Conservation (phyloP, 139 green algal species). For the Micractinium conductrix region DNA sequence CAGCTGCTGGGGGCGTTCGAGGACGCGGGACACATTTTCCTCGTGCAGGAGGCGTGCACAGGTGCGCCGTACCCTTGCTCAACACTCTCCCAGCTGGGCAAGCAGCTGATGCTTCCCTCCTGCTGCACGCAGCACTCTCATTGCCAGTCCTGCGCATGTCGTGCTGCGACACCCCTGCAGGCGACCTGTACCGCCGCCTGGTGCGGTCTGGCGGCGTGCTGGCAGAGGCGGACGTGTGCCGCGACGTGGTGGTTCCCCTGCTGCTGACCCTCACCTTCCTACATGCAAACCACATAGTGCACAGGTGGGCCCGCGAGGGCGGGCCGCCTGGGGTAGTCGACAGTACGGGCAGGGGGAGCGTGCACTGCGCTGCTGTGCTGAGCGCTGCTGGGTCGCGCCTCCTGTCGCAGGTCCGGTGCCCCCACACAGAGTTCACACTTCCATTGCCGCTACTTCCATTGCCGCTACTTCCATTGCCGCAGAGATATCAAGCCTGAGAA, state of each 20-base stretch:
- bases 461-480: not conserved
- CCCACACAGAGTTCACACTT: not conserved
- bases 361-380: not conserved
- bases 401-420: not conserved
- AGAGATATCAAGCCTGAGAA: conserved; percentile 87
- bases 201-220: conserved; percentile 65
- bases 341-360: not conserved
- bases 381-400: not conserved
- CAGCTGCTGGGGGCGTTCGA: conserved; percentile 79
- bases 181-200: conserved; percentile 81
- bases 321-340: not conserved
- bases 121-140: not conserved
- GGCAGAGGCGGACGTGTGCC: conserved; percentile 57
- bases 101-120: not conserved
- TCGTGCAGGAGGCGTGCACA: conserved; percentile 80
- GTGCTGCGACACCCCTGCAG: conserved; percentile 31
- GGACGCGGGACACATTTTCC: conserved; percentile 76
- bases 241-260: conserved; percentile 74
- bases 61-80: conserved; percentile 25
- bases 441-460: not conserved
- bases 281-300: conserved; percentile 68
- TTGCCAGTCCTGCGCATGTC: no score
- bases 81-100: not conserved
- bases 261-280: conserved; percentile 79
- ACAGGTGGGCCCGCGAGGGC: conserved; percentile 39